Evolutionary conservation across 805 yeast genomes (phyloP), one percentile per base, ranked within the genome.

Genomic region (Lachancea nothofagi): DNA sequence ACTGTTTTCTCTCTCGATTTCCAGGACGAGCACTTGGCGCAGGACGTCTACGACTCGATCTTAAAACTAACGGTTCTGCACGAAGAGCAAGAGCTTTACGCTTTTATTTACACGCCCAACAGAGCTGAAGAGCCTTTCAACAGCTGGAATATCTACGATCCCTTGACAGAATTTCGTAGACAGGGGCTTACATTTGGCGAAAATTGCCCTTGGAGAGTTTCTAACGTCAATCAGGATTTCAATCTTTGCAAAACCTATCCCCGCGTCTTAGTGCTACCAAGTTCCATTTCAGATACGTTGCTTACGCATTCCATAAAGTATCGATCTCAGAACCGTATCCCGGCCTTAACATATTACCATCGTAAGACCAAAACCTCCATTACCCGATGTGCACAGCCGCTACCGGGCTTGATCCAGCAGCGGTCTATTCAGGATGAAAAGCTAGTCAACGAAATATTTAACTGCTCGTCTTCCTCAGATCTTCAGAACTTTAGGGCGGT

Each of bases 401-500:
- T 90, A 47, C 89, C 89, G 1, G 97, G 98, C 0, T 52, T 93
- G 13, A 88, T 86, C 43, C 95, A 88, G 56, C 77, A 80, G 48
- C 66, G 97, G 35, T 87, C 95, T 2, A 71, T 85, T 20, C 98
- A 93, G 60, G 98, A 93, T 67, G 98, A 93, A 57, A 80, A 77
- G 46, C 62, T 93, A 25, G 70, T 93, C 1, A 66, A 68, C 19
- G 95, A 87, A 47, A 79, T 86, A 7, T 87, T 88, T 59, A 66
- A 68, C 27, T 72, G 83, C 1, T 84, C 83, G 43, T 53, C 51
- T 14, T 66, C 45, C 69, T 5, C 18, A 2, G 27, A 40, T 12
- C 51, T 50, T 64, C 10, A 63, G 63, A 4, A 50, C 58, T 49
- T 28, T 4, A 27, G 38, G 33, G 26, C 32, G n/a, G 54, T 72